Evolutionary conservation across 169 alveolate genomes (phyloP), one percentile per base, ranked within the genome.

Genomic region (Eimeria sp.): DNA sequence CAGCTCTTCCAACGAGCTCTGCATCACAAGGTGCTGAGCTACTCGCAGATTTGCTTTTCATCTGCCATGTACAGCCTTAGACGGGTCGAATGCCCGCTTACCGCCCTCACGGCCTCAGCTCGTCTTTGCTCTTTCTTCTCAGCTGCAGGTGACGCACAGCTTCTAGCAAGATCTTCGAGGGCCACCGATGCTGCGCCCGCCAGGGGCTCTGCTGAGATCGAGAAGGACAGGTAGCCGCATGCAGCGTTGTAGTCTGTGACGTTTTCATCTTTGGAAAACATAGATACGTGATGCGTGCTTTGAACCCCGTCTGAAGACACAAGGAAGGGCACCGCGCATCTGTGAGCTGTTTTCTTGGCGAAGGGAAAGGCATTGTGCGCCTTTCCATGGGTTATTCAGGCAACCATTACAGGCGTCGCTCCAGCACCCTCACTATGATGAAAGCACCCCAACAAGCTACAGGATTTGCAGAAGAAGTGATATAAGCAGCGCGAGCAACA

Each of bases 181-280:
- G 33, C 60, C 33, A 37, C 60, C 23, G 87, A 27, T 49, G 58
- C 23, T 54, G 60, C 20, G 33, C 37, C 60, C 43, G 74, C 90
- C 72, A 30, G 23, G 62, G 90, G 58, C 76, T 83, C 90, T 83
- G 74, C 90, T 30, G 56, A 1, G 33, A 83, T n/a, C 37, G 90
- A 56, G 72, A 83, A 83, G 74, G 74, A 56, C 74, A 83, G 76
- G 23, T 56, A 83, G 74, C 90, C 90, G 90, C 90, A 83, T 37
- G 71, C 90, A 23, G 72, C 52, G 56, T 33, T 60, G 90, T 37
- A 25, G 54, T 60, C 71, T n/a, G 74, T 37, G 30, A 60, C 76
- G n/a, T 58, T 4, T 43, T 56, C 76, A 16, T 54, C 71, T 83
- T 54, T 60, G 37, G 76, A 37, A 43, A 83, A 54, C 90, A 83